phyloP scores from a whole-genome alignment of 805 yeast species.

The Wickerhamiella sorbophila region DNA sequence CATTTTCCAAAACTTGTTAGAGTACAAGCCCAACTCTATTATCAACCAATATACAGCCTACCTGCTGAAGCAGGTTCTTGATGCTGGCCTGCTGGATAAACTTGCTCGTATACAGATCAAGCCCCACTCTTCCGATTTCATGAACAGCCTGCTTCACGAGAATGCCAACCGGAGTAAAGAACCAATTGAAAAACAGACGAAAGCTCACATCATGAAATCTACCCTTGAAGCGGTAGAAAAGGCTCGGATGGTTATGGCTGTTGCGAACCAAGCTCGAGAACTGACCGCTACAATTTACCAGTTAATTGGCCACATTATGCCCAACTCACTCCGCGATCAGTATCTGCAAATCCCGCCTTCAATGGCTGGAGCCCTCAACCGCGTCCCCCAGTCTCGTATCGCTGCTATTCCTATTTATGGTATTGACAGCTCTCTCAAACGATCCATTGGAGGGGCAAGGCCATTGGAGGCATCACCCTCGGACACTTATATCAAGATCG shows the following conservation, averaged over 20 bases:
- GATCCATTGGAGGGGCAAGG: background rate
- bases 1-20: slow-evolving; percentile 51
- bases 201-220: too few relatives aligned
- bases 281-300: slow-evolving; percentile 49
- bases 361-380: background rate
- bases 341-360: slow-evolving; percentile 18
- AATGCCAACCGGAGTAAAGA: too few relatives aligned
- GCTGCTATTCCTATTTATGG: slow-evolving; percentile 32
- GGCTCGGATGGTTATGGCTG: slow-evolving; percentile 30
- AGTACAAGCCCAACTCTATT: slow-evolving; percentile 35
- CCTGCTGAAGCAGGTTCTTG: slow-evolving; percentile 38
- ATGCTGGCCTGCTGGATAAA: slow-evolving; percentile 37
- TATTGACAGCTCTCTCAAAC: slow-evolving; percentile 27
- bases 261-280: slow-evolving; percentile 43
- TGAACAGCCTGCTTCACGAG: too few relatives aligned
- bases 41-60: slow-evolving; percentile 55
- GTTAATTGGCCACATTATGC: slow-evolving; percentile 41
- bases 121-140: too few relatives aligned
- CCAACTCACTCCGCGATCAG: slow-evolving; percentile 29
- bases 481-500: slow-evolving; percentile 21
- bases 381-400: slow-evolving; percentile 4
- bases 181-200: too few relatives aligned
- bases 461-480: slow-evolving; percentile 4
- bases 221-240: too few relatives aligned
- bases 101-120: slow-evolving; percentile 31